Conservation (phyloP, 2,329 filamentous ascomycete genomes). For the Colletotrichum musae region DNA sequence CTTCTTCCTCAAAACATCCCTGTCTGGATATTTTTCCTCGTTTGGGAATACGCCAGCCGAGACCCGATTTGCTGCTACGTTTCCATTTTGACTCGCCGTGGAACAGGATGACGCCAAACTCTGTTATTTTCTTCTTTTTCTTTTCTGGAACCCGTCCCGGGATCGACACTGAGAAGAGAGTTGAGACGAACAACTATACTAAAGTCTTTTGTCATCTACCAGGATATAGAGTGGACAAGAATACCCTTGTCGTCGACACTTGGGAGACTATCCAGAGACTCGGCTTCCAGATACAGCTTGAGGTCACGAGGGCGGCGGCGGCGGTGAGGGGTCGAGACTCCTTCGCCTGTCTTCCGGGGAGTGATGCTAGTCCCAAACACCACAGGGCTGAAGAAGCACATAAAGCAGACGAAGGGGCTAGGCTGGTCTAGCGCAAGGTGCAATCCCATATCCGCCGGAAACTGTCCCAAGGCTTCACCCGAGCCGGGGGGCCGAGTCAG, state of each 20-base stretch:
- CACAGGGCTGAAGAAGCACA: constrained; percentile 1
- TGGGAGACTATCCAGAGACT: not conserved
- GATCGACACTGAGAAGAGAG: not conserved
- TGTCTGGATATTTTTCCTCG: constrained; percentile 22
- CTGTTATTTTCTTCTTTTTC: not conserved
- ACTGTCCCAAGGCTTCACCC: too few species aligned
- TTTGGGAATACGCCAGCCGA: not conserved
- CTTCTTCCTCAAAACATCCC: not conserved
- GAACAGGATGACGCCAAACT: not conserved
- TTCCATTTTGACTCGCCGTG: not conserved
- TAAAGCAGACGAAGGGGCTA: not conserved
- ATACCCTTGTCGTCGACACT: too few species aligned
- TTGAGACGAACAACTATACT: not conserved
- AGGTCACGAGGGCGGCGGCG: not conserved
- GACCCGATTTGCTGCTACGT: constrained; percentile 13
- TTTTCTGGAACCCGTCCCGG: not conserved
- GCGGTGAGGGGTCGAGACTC: too few species aligned
- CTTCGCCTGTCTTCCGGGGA: too few species aligned
- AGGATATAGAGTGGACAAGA: not conserved
- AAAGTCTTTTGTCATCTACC: not conserved
- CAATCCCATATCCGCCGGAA: too few species aligned
- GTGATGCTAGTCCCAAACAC: not conserved
- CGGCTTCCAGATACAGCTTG: constrained; percentile 1
- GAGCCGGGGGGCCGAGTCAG: too few species aligned
- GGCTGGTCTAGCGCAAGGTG: constrained; percentile 16